These are phyloP conservation scores for Calonectria montana DNA, from an alignment of 2,329 filamentous ascomycete genomes.

Conservation along the genomic window DNA sequence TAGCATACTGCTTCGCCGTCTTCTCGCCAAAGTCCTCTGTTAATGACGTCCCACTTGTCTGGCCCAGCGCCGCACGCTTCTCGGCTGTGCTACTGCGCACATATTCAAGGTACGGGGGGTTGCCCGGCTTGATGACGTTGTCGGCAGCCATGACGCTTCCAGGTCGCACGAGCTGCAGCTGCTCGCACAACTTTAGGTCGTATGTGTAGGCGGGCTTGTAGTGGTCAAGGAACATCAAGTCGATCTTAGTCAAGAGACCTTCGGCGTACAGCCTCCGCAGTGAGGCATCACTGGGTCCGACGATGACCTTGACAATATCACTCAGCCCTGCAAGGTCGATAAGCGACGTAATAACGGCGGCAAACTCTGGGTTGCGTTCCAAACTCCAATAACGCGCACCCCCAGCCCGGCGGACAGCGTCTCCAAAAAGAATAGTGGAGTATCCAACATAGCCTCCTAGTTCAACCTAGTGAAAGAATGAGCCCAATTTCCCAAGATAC, in stretches of 20 bases:
- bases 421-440: constrained; percentile 80
- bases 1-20: constrained; percentile 65
- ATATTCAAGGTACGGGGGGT: constrained; percentile 77
- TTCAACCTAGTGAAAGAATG: constrained; percentile 62
- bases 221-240: constrained; percentile 84
- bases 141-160: constrained; percentile 76
- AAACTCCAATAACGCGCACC: constrained; percentile 77
- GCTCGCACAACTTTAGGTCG: constrained; percentile 82
- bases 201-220: constrained; percentile 80
- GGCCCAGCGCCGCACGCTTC: constrained; percentile 58
- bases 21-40: constrained; percentile 53
- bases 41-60: constrained; percentile 47
- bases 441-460: constrained; percentile 86
- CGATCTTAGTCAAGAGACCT: constrained; percentile 68
- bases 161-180: constrained; percentile 70
- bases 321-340: constrained; percentile 79
- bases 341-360: constrained; percentile 74
- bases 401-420: constrained; percentile 71
- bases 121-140: constrained; percentile 78
- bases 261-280: constrained; percentile 68
- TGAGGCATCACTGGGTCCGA: constrained; percentile 76
- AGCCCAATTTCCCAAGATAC: background rate
- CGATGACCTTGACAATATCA: constrained; percentile 75
- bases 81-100: constrained; percentile 72
- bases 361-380: constrained; percentile 80